Evolutionary conservation across 192 early-diverging fungal genomes (phyloP), one percentile per base, ranked within the genome.

Genomic region (Podila verticillata): DNA sequence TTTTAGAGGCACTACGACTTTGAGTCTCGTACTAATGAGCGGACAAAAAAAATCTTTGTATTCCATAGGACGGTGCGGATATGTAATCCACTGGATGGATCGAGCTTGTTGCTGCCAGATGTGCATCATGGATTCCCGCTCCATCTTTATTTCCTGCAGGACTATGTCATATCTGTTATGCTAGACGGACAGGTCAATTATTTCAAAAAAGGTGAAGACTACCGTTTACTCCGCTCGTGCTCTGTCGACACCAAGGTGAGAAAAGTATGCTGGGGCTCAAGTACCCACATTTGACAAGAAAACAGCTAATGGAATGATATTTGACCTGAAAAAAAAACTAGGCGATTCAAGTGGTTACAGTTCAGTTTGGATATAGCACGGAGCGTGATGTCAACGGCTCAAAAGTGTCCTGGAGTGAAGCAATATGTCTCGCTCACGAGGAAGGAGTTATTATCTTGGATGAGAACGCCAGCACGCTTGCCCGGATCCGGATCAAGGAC

Each of bases 361-460:
- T 75, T 20, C 30, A 62, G n/a, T 75, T 75, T 47, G 66, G 73
- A 39, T 61, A 31, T 9, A 13, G 1, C 0, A 47, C 56, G 51
- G 54, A 68, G 28, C 73, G 61, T 7, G 57, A 59, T 7, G 35
- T 17, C 2, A 48, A 57, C 17, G 47, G 62, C 5, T n/a, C 9
- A 20, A 17, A 9, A 4, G 5, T 65, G 6, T 13, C 48, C 24
- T 70, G 74, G 74, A 61, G 31, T 19, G 68, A 66, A 70, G 74
- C 31, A 2, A 31, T 66, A n/a, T 78, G 74, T 20, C 57, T 78
- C 8, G 74, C 61, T 20, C 66, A 70, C 19, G 68, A 70, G 30
- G 68, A 61, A 19, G 68, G 68, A 0, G 63, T 78, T 26, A 61
- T 78, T 13, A 49, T 78, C 57, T 59, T 65, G 58, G 74, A 78